phyloP scores from a whole-genome alignment of 495 filamentous ascomycete genomes.

The Pseudevernia furfuracea region DNA sequence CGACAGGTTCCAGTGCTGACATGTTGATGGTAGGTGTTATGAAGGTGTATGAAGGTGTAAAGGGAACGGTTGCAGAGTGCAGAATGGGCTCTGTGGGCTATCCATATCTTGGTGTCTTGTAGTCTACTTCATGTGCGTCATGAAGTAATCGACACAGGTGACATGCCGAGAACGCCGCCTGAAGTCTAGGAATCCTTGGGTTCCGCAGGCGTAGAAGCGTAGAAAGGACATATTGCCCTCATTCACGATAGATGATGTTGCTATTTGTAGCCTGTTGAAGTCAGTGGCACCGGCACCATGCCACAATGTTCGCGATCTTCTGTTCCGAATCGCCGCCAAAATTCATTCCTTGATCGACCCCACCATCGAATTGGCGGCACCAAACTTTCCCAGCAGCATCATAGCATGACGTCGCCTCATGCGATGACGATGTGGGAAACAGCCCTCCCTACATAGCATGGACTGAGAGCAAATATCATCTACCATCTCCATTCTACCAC shows the following conservation, averaged over 20 bases:
- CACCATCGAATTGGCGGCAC: background rate
- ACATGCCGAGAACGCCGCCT: background rate
- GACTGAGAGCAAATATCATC: background rate
- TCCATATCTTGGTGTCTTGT: background rate
- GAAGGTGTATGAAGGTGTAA: background rate
- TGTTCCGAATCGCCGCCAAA: too few species aligned
- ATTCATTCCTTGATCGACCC: background rate
- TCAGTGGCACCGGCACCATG: background rate
- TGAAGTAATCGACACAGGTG: background rate
- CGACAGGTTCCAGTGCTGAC: background rate
- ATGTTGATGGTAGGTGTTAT: constrained; percentile 3
- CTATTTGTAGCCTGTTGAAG: background rate
- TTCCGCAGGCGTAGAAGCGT: background rate
- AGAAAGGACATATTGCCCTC: background rate
- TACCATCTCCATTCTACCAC: background rate
- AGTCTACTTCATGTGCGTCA: constrained; percentile 5
- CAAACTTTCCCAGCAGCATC: background rate
- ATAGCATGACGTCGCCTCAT: constrained; percentile 2
- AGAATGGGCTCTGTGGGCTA: background rate
- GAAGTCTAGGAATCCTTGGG: background rate
- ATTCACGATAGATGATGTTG: background rate
- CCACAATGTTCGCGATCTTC: background rate
- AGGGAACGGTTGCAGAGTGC: background rate
- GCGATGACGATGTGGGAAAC: background rate
- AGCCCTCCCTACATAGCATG: background rate